Evolutionary conservation across 2,329 filamentous ascomycete genomes (phyloP).

Genomic region (Penicillium sp.): DNA sequence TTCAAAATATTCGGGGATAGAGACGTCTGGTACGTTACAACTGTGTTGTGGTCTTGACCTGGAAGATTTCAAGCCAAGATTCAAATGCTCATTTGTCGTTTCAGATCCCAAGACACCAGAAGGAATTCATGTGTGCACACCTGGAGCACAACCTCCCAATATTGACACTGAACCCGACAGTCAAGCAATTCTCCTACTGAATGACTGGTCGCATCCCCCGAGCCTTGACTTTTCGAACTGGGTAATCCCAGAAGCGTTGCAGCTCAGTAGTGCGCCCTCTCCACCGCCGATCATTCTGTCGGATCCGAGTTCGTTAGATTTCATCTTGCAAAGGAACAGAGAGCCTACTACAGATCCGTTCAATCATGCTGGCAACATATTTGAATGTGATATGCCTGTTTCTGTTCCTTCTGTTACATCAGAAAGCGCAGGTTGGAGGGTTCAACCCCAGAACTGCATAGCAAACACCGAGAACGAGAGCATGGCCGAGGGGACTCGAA

Average conservation of each 20-base stretch:
- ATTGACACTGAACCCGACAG: constrained; percentile 1
- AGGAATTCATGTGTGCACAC: constrained; percentile 16
- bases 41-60: constrained; percentile 2
- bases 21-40: constrained; percentile 8
- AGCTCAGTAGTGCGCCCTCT: neutral
- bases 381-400: neutral
- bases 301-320: neutral
- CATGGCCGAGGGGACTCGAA: constrained; percentile 1
- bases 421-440: neutral
- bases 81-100: neutral
- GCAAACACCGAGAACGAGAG: neutral
- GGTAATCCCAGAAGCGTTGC: neutral
- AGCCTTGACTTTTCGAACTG: neutral
- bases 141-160: constrained; percentile 3
- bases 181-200: neutral
- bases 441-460: neutral
- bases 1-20: constrained; percentile 11
- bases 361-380: neutral
- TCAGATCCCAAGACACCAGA: constrained; percentile 18
- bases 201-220: neutral
- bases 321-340: neutral
- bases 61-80: neutral
- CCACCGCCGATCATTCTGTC: neutral
- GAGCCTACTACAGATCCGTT: neutral
- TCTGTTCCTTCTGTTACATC: neutral